A percentile compares a stretch with the other conserved stretches of the same genome.
These are phyloP conservation scores for peach (Prunus persica) DNA, from an alignment of 306 rosid genomes.

Conservation along the genomic window Prunus_persica_NCBIv2 NC_034009.1:47138501-47139000, in stretches of 20 bases:
- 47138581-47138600: background rate
- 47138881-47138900: too few species aligned
- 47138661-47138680: background rate
- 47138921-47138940: accelerated
- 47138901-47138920: too few species aligned
- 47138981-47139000: too few species aligned
- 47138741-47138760: background rate
- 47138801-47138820: too few species aligned
- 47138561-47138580: background rate
- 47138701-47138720: background rate
- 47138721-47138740: background rate
- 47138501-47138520: background rate
- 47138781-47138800: background rate
- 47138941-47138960: too few species aligned
- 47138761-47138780: background rate
- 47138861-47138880: too few species aligned
- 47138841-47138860: too few species aligned
- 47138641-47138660: background rate
- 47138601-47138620: background rate
- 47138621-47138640: background rate
- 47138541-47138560: background rate
- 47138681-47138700: background rate
- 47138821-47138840: too few species aligned
- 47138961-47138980: too few species aligned
- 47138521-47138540: background rate